phyloP scores from a whole-genome alignment of 2,329 filamentous ascomycete species.

The Phoma sp. region DNA sequence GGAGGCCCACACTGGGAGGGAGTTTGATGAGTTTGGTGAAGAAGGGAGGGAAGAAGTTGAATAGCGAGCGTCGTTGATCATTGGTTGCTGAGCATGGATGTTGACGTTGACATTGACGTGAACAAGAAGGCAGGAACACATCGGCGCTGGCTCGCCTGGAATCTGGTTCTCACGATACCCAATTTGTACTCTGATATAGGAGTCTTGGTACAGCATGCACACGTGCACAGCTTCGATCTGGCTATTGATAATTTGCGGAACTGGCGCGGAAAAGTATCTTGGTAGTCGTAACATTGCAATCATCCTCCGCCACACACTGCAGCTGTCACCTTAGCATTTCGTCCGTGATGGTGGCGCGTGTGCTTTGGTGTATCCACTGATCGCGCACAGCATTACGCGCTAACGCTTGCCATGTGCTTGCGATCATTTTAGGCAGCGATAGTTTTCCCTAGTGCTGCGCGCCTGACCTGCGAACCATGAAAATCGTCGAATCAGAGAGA shows the following conservation, averaged over 20 bases:
- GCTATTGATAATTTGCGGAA: no score
- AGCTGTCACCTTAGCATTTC: no score
- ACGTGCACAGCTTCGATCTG: no score
- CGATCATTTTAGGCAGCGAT: constrained; percentile 1
- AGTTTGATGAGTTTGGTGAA: constrained; percentile 28
- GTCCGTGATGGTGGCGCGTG: no score
- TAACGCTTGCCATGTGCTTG: constrained; percentile 3
- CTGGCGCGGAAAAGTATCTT: no score
- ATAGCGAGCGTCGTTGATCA: constrained; percentile 15
- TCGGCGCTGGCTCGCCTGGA: constrained; percentile 16
- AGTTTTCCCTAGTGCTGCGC: constrained; percentile 1
- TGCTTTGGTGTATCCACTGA: background rate
- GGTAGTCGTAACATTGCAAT: no score
- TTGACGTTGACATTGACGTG: no score
- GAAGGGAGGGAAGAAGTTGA: constrained; percentile 20
- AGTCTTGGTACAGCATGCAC: no score
- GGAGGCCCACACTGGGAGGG: constrained; percentile 37
- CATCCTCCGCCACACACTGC: no score
- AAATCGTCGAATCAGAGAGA: background rate
- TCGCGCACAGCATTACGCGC: constrained; percentile 11
- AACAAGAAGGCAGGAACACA: background rate
- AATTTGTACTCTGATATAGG: background rate
- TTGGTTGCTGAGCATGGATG: background rate
- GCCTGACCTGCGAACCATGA: constrained; percentile 16
- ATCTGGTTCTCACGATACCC: constrained; percentile 13